A percentile compares a stretch with the other conserved stretches of the same genome.
Evolutionary conservation across 768 basidiomycete species (phyloP).

Genomic region (Boletellus sp.): DNA sequence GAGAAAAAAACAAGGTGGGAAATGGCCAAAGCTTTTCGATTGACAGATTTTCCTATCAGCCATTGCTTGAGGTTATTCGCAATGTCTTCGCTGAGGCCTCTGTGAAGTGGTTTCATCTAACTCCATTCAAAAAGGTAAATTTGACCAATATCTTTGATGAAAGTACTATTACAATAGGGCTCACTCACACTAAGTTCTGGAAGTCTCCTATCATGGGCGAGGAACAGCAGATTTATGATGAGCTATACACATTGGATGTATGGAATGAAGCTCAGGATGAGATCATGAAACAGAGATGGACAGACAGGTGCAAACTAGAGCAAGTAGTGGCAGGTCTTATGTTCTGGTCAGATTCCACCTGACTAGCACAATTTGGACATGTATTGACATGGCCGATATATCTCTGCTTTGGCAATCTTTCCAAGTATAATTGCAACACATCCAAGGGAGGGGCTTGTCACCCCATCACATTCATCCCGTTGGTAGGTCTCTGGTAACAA

Average conservation of each 20-base stretch:
- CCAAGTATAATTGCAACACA: no score
- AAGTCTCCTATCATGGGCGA: background rate
- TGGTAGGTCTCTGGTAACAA: no score
- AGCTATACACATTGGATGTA: background rate
- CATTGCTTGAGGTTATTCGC: slow-evolving; percentile 10
- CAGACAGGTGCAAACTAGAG: slow-evolving; percentile 13
- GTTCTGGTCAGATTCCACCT: slow-evolving; percentile 18
- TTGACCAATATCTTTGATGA: no score
- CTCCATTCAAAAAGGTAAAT: no score
- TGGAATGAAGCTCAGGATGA: slow-evolving; percentile 8
- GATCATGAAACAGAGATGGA: slow-evolving; percentile 9
- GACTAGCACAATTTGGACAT: slow-evolving; percentile 10
- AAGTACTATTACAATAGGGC: no score
- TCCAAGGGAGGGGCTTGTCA: no score
- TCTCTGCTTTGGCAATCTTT: slow-evolving; percentile 18
- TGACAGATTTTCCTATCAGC: slow-evolving; percentile 11
- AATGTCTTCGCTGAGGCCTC: slow-evolving; percentile 2
- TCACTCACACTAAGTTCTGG: slow-evolving; percentile 9
- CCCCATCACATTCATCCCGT: no score
- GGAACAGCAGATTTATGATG: background rate
- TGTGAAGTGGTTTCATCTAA: slow-evolving; percentile 11
- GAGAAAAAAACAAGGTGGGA: background rate
- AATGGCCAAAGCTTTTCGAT: slow-evolving; percentile 1
- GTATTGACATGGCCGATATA: slow-evolving; percentile 24
- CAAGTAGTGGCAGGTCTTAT: slow-evolving; percentile 14